Evolutionary conservation across 495 filamentous ascomycete genomes (phyloP).

Genomic region (Diplogelasinospora grovesii): DNA sequence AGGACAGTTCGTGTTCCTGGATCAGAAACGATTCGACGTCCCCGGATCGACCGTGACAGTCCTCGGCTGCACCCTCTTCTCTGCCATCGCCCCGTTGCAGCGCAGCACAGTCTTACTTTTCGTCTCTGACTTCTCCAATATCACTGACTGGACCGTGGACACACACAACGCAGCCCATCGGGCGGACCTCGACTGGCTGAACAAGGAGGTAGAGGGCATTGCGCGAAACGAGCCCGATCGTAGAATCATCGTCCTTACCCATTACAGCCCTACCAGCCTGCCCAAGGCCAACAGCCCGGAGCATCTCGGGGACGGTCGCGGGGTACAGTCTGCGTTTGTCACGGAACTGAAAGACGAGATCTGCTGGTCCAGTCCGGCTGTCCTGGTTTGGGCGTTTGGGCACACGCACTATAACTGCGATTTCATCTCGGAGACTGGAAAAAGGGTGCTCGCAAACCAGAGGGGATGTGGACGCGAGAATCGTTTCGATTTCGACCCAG

Average conservation of each 20-base stretch:
- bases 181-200: conserved; percentile 4
- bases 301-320: conserved; percentile 1
- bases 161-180: conserved; percentile 5
- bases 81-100: neutral
- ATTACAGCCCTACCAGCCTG: conserved; percentile 3
- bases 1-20: neutral
- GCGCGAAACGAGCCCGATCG: neutral
- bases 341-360: conserved; percentile 2
- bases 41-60: neutral
- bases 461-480: too few relatives aligned
- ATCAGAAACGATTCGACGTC: neutral
- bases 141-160: neutral
- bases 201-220: conserved; percentile 2
- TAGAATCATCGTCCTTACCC: neutral
- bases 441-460: too few relatives aligned
- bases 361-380: conserved; percentile 1
- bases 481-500: too few relatives aligned
- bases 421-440: too few relatives aligned
- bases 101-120: neutral
- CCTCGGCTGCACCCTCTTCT: conserved; percentile 8
- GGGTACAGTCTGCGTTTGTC: neutral
- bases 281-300: neutral
- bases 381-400: conserved; percentile 8
- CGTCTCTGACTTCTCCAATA: conserved; percentile 3
- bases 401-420: conserved; percentile 6